phyloP scores from a whole-genome alignment of 805 yeast species.

The Zygotorulaspora danielsina region DNA sequence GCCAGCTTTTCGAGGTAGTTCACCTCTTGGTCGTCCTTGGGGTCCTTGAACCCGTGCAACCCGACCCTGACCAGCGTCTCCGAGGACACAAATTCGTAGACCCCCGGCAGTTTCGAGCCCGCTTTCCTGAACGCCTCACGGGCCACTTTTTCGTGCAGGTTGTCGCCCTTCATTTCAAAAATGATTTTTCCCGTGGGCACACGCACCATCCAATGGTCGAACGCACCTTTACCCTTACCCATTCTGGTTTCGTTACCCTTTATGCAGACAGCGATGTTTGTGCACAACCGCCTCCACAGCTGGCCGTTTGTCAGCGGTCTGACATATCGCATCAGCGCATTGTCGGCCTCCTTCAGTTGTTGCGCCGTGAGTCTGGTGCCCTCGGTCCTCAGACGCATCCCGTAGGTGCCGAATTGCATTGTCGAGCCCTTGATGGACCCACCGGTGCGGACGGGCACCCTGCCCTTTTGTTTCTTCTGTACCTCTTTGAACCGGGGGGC shows the following conservation, averaged over 20 bases:
- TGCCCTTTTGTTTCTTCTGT: slow-evolving; percentile 77
- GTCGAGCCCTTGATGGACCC: slow-evolving; percentile 89
- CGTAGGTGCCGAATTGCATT: slow-evolving; percentile 75
- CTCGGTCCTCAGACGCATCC: slow-evolving; percentile 81
- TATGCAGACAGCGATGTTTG: slow-evolving; percentile 85
- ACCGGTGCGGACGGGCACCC: slow-evolving; percentile 91
- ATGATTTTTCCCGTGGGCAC: slow-evolving; percentile 93
- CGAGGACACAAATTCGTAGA: slow-evolving; percentile 73
- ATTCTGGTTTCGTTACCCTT: slow-evolving; percentile 99
- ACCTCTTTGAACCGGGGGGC: slow-evolving; percentile 67
- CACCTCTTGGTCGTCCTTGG: slow-evolving; percentile 38
- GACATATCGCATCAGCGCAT: slow-evolving; percentile 74
- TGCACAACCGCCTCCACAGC: slow-evolving; percentile 73
- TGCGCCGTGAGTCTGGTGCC: slow-evolving; percentile 83
- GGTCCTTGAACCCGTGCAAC: slow-evolving; percentile 47
- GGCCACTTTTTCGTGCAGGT: slow-evolving; percentile 83
- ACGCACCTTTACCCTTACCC: slow-evolving; percentile 99
- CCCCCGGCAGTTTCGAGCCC: slow-evolving; percentile 86
- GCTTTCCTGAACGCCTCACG: slow-evolving; percentile 88
- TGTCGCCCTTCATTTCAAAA: slow-evolving; percentile 73
- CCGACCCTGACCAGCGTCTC: slow-evolving; percentile 70
- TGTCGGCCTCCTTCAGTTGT: slow-evolving; percentile 88
- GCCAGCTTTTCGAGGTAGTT: slow-evolving; percentile 54
- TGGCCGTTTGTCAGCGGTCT: slow-evolving; percentile 63
- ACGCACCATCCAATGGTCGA: slow-evolving; percentile 95